phyloP scores from a whole-genome alignment of 1,284 basidiomycete genomes.

The Leccinum huronense region DNA sequence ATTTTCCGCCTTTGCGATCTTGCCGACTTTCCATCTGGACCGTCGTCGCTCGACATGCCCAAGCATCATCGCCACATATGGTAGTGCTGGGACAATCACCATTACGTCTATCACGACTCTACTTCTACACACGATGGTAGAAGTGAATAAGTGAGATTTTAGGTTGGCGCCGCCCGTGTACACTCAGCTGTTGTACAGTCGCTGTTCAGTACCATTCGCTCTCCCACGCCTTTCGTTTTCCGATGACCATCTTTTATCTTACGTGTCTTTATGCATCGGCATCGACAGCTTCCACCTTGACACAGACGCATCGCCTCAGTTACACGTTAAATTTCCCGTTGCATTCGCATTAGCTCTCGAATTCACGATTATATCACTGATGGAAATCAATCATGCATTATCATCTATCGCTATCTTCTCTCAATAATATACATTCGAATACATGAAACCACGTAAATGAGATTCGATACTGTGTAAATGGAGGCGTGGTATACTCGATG shows the following conservation, averaged over 20 bases:
- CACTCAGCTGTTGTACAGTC: slow-evolving; percentile 29
- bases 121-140: slow-evolving; percentile 18
- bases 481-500: neutral
- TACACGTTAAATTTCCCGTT: slow-evolving; percentile 15
- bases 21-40: slow-evolving; percentile 12
- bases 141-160: slow-evolving; percentile 17
- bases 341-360: slow-evolving; percentile 24
- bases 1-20: slow-evolving; percentile 6
- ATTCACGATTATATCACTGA: slow-evolving; percentile 28
- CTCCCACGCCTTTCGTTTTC: slow-evolving; percentile 22
- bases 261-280: slow-evolving; percentile 23
- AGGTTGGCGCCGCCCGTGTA: slow-evolving; percentile 21
- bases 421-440: slow-evolving; percentile 28
- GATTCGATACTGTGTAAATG: neutral
- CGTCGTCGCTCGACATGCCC: slow-evolving; percentile 12
- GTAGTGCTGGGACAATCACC: slow-evolving; percentile 6
- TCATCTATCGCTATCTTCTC: slow-evolving; percentile 32
- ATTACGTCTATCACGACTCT: slow-evolving; percentile 10
- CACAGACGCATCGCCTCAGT: slow-evolving; percentile 13
- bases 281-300: slow-evolving; percentile 16
- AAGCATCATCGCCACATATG: slow-evolving; percentile 12
- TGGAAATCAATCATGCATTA: slow-evolving; percentile 30
- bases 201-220: slow-evolving; percentile 22
- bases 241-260: slow-evolving; percentile 26
- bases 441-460: slow-evolving; percentile 1